phyloP scores from a whole-genome alignment of 1,139 yeast genomes.

The Protomyces arabidopsidicola region DNA sequence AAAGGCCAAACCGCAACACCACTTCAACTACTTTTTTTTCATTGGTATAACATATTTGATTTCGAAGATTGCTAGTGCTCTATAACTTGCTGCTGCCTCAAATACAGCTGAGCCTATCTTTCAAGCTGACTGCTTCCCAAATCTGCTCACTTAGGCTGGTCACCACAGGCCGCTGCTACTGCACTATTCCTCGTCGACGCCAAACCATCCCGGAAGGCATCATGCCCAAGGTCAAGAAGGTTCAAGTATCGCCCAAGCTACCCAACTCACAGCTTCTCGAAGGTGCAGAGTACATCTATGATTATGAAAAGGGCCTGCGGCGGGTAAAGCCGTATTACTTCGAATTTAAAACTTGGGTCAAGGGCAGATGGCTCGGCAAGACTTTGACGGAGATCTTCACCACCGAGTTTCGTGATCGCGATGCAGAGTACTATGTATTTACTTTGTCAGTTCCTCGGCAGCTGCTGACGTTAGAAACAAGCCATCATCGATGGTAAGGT shows the following conservation, averaged over 20 bases:
- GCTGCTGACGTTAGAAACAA: constrained; percentile 37
- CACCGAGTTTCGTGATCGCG: constrained; percentile 78
- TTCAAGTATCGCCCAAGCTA: constrained; percentile 9
- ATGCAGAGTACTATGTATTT: constrained; percentile 56
- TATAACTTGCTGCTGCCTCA: not conserved
- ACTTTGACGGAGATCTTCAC: constrained; percentile 72
- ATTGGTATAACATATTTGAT: not conserved
- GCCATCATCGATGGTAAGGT: constrained; percentile 74
- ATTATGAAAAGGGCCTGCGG: constrained; percentile 46
- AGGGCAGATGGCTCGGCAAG: constrained; percentile 83
- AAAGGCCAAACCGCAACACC: too few species aligned
- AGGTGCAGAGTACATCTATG: constrained; percentile 43
- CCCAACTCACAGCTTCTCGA: constrained; percentile 23
- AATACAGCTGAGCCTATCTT: too few species aligned
- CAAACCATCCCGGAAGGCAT: not conserved
- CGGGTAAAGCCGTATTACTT: constrained; percentile 79
- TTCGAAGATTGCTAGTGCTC: not conserved
- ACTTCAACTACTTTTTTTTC: not conserved
- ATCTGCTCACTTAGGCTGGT: not conserved
- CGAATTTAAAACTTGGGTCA: constrained; percentile 87
- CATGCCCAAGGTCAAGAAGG: constrained; percentile 22
- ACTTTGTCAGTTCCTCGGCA: constrained; percentile 13
- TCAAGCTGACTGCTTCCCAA: not conserved
- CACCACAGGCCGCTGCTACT: not conserved
- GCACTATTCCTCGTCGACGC: not conserved